These are phyloP conservation scores for Hirschioporus abietinus DNA, from an alignment of 768 basidiomycete species.

Conservation along the genomic window DNA sequence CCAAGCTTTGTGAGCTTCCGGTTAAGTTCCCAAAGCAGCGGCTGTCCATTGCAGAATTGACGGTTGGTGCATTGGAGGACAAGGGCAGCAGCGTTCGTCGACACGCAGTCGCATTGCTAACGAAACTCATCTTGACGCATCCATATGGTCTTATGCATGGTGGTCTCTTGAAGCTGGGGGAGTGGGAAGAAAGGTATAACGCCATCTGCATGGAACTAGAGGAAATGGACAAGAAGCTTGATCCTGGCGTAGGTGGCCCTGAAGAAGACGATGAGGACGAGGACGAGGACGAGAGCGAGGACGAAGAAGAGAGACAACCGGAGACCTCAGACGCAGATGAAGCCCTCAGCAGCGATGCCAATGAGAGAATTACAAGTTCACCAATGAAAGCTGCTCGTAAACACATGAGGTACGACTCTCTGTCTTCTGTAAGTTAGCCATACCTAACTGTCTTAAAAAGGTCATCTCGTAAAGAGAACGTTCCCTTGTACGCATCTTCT, in stretches of 20 bases:
- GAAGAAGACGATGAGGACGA: slow-evolving; percentile 29
- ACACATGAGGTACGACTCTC: slow-evolving; percentile 11
- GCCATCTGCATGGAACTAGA: slow-evolving; percentile 58
- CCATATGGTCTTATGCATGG: slow-evolving; percentile 85
- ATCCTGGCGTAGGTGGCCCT: slow-evolving; percentile 25
- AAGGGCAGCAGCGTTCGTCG: slow-evolving; percentile 88
- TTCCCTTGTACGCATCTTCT: background rate
- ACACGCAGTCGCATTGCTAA: slow-evolving; percentile 69
- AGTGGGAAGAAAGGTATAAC: slow-evolving; percentile 73
- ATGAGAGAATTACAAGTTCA: slow-evolving; percentile 1
- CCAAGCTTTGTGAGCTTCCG: slow-evolving; percentile 69
- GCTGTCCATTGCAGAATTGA: slow-evolving; percentile 65
- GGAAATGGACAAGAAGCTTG: slow-evolving; percentile 63
- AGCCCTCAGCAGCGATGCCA: slow-evolving; percentile 4
- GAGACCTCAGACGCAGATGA: slow-evolving; percentile 7
- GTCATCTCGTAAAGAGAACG: background rate
- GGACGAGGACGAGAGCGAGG: slow-evolving; percentile 32
- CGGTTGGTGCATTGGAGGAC: slow-evolving; percentile 79
- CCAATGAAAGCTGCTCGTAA: slow-evolving; percentile 2
- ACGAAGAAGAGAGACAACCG: slow-evolving; percentile 21
- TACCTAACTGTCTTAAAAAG: background rate
- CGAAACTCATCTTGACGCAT: slow-evolving; percentile 76
- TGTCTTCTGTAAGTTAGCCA: background rate
- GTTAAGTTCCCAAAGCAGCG: slow-evolving; percentile 86
- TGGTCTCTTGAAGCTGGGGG: slow-evolving; percentile 62